Evolutionary conservation across 352 stramenopile species (phyloP), one percentile per base, ranked within the genome.

Genomic region (Nothophytophthora sp.): DNA sequence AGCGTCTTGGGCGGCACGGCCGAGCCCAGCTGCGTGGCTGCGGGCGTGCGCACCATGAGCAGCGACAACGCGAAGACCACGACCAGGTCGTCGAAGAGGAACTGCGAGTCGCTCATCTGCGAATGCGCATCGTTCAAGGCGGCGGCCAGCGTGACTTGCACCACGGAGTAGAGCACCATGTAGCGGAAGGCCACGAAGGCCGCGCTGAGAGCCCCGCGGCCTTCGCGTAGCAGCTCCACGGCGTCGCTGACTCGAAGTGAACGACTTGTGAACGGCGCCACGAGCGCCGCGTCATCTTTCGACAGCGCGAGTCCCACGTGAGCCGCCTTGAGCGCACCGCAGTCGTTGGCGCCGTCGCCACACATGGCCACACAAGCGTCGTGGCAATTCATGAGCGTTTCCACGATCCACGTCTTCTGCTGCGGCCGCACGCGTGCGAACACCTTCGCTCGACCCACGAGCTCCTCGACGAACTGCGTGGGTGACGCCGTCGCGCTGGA

Each of bases 121-220:
- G 79, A 85, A 32, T 70, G 37, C 30, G 76, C 50, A 36, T 80
- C 69, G 50, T 82, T 84, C 76, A 90, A 81, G 5, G 84, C 54
- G 22, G 77, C 74, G 28, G 79, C 67, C 57, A 90, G 58, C 11
- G 77, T 88, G 15, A 91, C 73, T 59, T 96, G 83, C 28, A 96
- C 79, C 57, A 96, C 82, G 38, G 87, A 88, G 71, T 97, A 98
- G 37, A 97, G 75, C 36, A 98, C 88, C 81, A 96, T 94, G 60
- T 86, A 98, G 44, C 96, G 92, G 68, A 97, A 98, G 4, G 73
- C 70, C 6, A 90, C 73, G 22, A 97, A 91, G 22, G 92, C 87
- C 35, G 89, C 93, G 47, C 86, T 92, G 13, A 98, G 72, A 22
- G 90, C 84, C 38, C 89, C 94, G 8, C 88, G 81, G 25, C 90